Evolutionary conservation across 305 asterid genomes (phyloP).

Genomic region (Solanum hybrid): DNA sequence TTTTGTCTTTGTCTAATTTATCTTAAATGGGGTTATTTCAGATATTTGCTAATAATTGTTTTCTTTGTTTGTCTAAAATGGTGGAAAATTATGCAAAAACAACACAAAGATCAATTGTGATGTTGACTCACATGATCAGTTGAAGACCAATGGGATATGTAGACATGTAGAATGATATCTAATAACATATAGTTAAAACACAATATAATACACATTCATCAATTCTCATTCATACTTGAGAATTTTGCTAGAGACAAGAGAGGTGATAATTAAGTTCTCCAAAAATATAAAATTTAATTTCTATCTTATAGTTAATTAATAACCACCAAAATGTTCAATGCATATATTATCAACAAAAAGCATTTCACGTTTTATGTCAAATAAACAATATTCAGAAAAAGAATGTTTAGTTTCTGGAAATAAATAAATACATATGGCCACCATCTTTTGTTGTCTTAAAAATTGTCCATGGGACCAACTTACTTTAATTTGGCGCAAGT

Average conservation of each 20-base stretch:
- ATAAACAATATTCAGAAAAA: not conserved
- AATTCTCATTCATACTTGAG: not conserved
- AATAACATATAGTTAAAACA: not conserved
- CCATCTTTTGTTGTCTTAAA: not conserved
- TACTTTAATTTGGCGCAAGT: not conserved
- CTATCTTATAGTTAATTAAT: not conserved
- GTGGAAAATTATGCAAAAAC: not conserved
- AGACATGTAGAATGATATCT: not conserved
- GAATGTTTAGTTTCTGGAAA: not conserved
- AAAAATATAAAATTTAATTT: not conserved
- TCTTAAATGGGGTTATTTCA: not conserved
- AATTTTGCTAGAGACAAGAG: not conserved
- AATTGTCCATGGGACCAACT: not conserved
- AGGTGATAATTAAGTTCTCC: not conserved
- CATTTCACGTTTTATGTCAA: not conserved
- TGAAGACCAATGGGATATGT: not conserved
- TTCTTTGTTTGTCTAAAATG: not conserved
- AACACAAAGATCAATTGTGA: not conserved
- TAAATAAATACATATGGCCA: not conserved
- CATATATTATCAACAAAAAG: not conserved
- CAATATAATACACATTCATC: not conserved
- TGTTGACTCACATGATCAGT: not conserved
- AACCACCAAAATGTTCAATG: not conserved
- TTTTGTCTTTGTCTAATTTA: not conserved
- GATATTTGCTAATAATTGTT: not conserved